Evolutionary conservation across 306 rosid genomes (phyloP).

Genomic region (Coriaria nepalensis): DNA sequence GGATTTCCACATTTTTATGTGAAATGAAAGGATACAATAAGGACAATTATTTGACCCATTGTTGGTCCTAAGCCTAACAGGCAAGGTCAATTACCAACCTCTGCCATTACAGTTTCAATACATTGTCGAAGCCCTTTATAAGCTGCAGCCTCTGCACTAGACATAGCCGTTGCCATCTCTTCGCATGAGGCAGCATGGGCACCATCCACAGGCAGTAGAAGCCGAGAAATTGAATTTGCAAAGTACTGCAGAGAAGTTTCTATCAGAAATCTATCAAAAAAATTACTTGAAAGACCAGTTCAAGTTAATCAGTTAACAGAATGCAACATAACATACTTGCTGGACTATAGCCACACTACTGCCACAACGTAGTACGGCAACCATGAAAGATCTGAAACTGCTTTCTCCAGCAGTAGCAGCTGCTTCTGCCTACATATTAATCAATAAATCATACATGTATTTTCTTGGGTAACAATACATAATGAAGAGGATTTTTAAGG

Average conservation of each 20-base stretch:
- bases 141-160: constrained; percentile 99
- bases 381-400: constrained; percentile 99
- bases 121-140: constrained; percentile 86
- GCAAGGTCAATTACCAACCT: constrained; percentile 40
- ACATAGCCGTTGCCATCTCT: constrained; percentile 97
- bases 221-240: constrained; percentile 89
- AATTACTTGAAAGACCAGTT: constrained; percentile 8
- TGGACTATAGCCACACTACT: constrained; percentile 98
- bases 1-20: constrained; percentile 10
- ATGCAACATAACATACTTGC: constrained; percentile 49
- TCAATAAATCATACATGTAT: constrained; percentile 2
- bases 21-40: neutral
- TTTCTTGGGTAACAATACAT: constrained; percentile 5
- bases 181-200: constrained; percentile 99
- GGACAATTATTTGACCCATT: constrained; percentile 4
- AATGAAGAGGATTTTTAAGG: constrained; percentile 1
- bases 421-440: constrained; percentile 81
- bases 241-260: constrained; percentile 54
- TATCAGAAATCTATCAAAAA: constrained; percentile 3
- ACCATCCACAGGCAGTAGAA: constrained; percentile 95
- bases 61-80: too few relatives aligned
- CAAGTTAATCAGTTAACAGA: constrained; percentile 10
- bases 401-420: constrained; percentile 99
- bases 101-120: constrained; percentile 99
- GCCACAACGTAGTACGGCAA: constrained; percentile 97